Conservation (phyloP, 306 rosid species). For the Amphicarpaea edgeworthii region DNA sequence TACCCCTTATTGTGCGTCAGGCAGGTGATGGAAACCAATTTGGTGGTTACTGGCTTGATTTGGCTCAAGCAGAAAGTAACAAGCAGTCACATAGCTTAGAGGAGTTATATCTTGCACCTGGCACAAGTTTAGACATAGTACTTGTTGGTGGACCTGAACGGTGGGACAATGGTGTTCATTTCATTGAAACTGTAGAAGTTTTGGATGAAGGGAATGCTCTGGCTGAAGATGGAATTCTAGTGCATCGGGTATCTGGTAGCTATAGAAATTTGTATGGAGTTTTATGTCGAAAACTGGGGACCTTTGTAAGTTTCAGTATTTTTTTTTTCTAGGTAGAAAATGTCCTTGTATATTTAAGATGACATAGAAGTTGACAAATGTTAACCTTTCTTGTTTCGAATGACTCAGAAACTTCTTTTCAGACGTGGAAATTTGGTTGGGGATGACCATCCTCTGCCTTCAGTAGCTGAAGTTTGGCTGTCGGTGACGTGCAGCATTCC, state of each 20-base stretch:
- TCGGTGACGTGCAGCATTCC: slow-evolving; percentile 75
- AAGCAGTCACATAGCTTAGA: slow-evolving; percentile 60
- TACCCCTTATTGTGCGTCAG: slow-evolving; percentile 71
- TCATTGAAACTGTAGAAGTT: slow-evolving; percentile 59
- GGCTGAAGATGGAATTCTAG: slow-evolving; percentile 59
- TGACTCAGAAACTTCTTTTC: slow-evolving; percentile 77
- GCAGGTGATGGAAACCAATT: slow-evolving; percentile 83
- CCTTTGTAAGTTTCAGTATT: slow-evolving; percentile 67
- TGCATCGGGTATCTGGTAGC: slow-evolving; percentile 63
- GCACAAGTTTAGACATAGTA: slow-evolving; percentile 67
- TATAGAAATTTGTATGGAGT: slow-evolving; percentile 66
- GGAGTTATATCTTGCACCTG: slow-evolving; percentile 80
- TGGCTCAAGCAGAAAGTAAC: slow-evolving; percentile 64
- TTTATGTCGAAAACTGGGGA: slow-evolving; percentile 73
- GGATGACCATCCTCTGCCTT: slow-evolving; percentile 87
- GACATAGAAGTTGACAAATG: slow-evolving; percentile 16
- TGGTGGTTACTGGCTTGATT: slow-evolving; percentile 90
- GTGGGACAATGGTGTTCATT: slow-evolving; percentile 69
- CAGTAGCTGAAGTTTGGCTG: slow-evolving; percentile 61
- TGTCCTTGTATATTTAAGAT: slow-evolving; percentile 33
- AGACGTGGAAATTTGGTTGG: slow-evolving; percentile 88
- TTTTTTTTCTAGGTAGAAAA: slow-evolving; percentile 40
- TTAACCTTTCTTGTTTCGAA: slow-evolving; percentile 43
- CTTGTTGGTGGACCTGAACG: slow-evolving; percentile 88
- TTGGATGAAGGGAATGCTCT: slow-evolving; percentile 55